Conservation (phyloP, 345 rosid genomes). For the Salix brachista region DNA sequence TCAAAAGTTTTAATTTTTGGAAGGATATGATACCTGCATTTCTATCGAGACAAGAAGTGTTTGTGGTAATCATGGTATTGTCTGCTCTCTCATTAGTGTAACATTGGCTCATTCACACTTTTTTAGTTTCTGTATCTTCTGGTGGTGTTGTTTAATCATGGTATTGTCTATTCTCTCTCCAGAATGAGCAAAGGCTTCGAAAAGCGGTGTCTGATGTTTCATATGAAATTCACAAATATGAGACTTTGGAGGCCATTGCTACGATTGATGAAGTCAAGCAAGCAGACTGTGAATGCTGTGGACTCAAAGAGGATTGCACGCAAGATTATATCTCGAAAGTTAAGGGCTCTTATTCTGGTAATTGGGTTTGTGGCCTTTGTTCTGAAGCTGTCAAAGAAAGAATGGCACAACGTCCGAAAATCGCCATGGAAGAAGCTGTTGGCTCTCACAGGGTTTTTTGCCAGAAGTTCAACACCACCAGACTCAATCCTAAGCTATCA, state of each 20-base stretch:
- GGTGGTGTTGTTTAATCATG: not conserved
- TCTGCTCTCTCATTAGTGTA: not conserved
- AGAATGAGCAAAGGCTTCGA: constrained; percentile 27
- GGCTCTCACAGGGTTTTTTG: constrained; percentile 39
- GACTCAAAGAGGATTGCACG: constrained; percentile 50
- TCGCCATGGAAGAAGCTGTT: constrained; percentile 34
- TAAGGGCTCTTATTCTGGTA: constrained; percentile 23
- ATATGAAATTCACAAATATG: constrained; percentile 16
- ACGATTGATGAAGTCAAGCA: constrained; percentile 22
- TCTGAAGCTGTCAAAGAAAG: constrained; percentile 45
- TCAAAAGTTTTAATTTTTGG: not conserved
- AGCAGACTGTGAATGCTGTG: constrained; percentile 48
- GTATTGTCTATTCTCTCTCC: not conserved
- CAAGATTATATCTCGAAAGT: constrained; percentile 30
- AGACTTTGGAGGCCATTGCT: not conserved
- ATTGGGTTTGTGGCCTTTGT: constrained; percentile 58
- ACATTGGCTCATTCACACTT: not conserved
- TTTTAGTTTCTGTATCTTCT: not conserved
- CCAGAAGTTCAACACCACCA: constrained; percentile 34
- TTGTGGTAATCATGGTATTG: not conserved
- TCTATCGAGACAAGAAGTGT: not conserved
- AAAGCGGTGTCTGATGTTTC: constrained; percentile 37
- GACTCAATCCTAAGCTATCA: constrained; percentile 40
- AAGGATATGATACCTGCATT: not conserved
- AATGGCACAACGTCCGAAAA: constrained; percentile 8